Conservation (phyloP, 2,329 filamentous ascomycete genomes). For the Endocalyx cinctus region DNA sequence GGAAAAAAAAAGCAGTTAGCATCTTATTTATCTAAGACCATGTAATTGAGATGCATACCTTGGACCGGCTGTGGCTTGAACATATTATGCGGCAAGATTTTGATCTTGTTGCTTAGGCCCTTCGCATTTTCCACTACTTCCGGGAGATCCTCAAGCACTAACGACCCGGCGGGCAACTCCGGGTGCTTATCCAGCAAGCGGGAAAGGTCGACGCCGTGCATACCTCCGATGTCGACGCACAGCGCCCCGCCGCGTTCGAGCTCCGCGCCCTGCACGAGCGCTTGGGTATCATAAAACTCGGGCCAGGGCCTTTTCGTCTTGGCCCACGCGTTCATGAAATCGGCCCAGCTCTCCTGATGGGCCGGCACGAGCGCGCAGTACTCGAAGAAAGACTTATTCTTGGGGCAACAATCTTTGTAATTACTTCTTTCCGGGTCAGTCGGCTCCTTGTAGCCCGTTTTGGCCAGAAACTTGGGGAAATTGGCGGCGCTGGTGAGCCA, state of each 20-base stretch:
- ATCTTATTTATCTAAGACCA: background rate
- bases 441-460: conserved; percentile 18
- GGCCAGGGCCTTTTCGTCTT: conserved; percentile 20
- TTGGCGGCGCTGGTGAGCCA: conserved; percentile 7
- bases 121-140: conserved; percentile 14
- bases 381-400: conserved; percentile 17
- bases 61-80: conserved; percentile 27
- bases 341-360: conserved; percentile 18
- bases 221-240: conserved; percentile 36
- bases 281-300: conserved; percentile 18
- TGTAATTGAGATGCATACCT: conserved; percentile 9
- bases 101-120: conserved; percentile 17
- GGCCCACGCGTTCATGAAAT: conserved; percentile 17
- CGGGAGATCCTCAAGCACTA: conserved; percentile 37
- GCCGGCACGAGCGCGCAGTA: conserved; percentile 12
- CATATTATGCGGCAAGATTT: conserved; percentile 25
- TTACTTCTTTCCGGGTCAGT: conserved; percentile 13
- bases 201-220: conserved; percentile 32
- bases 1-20: background rate
- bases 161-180: conserved; percentile 23
- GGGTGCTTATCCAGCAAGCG: conserved; percentile 26
- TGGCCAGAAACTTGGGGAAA: conserved; percentile 16
- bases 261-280: conserved; percentile 18
- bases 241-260: conserved; percentile 25
- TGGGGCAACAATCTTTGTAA: conserved; percentile 15